Evolutionary conservation across 2,329 filamentous ascomycete genomes (phyloP).

Genomic region (Fusarium secorum): DNA sequence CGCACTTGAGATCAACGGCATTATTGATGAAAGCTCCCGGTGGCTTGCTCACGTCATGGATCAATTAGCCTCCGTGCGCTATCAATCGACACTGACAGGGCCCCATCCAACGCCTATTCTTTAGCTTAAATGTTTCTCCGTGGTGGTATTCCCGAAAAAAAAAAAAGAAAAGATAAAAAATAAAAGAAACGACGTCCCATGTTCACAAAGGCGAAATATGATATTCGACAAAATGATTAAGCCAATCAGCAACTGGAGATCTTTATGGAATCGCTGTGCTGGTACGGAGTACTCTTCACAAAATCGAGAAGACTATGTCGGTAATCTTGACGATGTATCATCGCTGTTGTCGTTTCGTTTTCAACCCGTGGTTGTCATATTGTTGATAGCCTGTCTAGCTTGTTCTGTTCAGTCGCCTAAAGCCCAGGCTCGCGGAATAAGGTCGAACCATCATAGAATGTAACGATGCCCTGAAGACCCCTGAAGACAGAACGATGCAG

Average conservation of each 20-base stretch:
- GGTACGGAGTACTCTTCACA: neutral
- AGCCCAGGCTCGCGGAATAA: conserved; percentile 2
- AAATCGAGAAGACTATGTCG: neutral
- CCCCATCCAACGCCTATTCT: neutral
- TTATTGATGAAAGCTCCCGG: conserved; percentile 7
- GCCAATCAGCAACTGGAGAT: neutral
- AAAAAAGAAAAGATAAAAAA: no score
- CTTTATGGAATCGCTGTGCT: neutral
- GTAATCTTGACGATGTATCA: conserved; percentile 3
- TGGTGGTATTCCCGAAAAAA: neutral
- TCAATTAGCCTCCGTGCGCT: conserved; percentile 2
- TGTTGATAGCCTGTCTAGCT: neutral
- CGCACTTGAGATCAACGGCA: neutral
- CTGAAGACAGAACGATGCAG: conserved; percentile 13
- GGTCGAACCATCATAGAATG: conserved; percentile 10
- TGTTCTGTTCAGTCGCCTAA: neutral
- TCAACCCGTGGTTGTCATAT: neutral
- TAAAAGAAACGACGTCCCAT: neutral
- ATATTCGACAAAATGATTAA: neutral
- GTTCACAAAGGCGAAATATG: neutral
- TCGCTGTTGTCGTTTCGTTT: conserved; percentile 15
- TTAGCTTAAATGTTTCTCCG: neutral
- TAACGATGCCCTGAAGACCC: conserved; percentile 8
- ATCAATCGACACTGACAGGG: neutral
- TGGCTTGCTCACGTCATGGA: conserved; percentile 24